Percentiles rank a stretch among this genome's conserved stretches.
Evolutionary conservation across 768 basidiomycete genomes (phyloP).

Genomic region (Trametes meyenii): DNA sequence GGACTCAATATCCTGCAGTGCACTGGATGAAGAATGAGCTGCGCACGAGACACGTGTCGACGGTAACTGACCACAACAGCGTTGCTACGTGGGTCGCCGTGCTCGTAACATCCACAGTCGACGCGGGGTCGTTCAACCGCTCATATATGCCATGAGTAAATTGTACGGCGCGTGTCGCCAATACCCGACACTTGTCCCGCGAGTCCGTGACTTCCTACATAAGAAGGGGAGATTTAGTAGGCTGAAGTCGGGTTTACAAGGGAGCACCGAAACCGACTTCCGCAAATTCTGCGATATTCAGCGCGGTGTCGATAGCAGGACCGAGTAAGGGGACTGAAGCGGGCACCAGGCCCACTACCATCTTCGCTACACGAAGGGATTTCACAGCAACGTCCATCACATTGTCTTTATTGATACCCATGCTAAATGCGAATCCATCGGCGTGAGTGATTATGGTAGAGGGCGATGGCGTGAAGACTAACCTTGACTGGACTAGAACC

Average conservation of each 20-base stretch:
- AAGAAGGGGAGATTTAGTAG: not conserved
- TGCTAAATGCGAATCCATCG: too few relatives aligned
- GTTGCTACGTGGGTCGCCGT: not conserved
- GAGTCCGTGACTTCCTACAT: conserved; percentile 1
- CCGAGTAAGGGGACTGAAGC: conserved; percentile 6
- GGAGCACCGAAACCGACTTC: not conserved
- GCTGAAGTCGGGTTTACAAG: not conserved
- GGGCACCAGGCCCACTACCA: not conserved
- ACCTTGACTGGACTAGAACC: not conserved
- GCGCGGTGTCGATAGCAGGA: conserved; percentile 1
- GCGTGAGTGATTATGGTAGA: too few relatives aligned
- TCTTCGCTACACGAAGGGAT: conserved; percentile 8
- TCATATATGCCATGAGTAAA: not conserved
- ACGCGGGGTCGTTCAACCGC: not conserved
- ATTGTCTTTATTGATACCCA: not conserved
- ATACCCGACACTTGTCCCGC: not conserved
- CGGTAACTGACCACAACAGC: not conserved
- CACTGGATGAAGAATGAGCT: not conserved
- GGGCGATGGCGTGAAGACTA: not conserved
- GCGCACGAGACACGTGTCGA: too few relatives aligned
- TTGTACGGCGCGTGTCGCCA: not conserved
- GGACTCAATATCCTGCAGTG: not conserved
- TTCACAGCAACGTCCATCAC: conserved; percentile 1
- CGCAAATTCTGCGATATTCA: conserved; percentile 5
- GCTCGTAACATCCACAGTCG: not conserved